Evolutionary conservation across 148 eudicot species (phyloP), one percentile per base, ranked within the genome.

Genomic region (Camellia granthamiana): DNA sequence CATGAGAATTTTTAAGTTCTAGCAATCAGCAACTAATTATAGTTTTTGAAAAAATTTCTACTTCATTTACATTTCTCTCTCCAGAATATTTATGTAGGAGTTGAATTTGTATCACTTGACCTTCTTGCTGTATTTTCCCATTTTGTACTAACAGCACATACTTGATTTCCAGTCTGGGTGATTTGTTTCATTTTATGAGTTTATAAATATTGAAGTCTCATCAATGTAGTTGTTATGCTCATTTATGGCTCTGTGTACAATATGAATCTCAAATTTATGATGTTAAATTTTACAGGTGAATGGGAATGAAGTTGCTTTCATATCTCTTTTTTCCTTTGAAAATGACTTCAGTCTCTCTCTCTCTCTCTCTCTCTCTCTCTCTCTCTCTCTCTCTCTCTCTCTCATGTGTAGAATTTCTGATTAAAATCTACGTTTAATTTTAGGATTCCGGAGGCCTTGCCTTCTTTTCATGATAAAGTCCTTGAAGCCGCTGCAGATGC

Each of bases 261-360:
- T 67, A 38, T 62, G 13, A 62, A 49, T 51, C 69, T 80, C 41
- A 61, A 41, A 61, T 76, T 79, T 16, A 55, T 18, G 0, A 43
- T 80, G 63, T 75, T 67, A n/a, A 30, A 51, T 71, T 43, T 67
- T 62, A 46, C 86, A 96, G 99, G 97, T 91, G 51, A 94, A 90
- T 79, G 98, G 98, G 23, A 68, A 87, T 89, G 99, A 96, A 90
- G 89, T 87, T 80, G 99, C 95, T 81, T 67, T 96, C 68, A 72
- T 94, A 44, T 94, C 99, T 80, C 91, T 96, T 78, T 84, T 94
- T 77, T 87, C 94, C 78, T 83, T 78, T 75, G 98, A 89, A 80
- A 86, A 96, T 85, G 97, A 94, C 83, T 90, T 88, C 90, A 94
- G 98, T 69, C 83, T 54, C 80, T 75, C 84, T 80, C 82, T 65